Evolutionary conservation across 2,329 filamentous ascomycete genomes (phyloP).

Genomic region (Fusarium setosum): DNA sequence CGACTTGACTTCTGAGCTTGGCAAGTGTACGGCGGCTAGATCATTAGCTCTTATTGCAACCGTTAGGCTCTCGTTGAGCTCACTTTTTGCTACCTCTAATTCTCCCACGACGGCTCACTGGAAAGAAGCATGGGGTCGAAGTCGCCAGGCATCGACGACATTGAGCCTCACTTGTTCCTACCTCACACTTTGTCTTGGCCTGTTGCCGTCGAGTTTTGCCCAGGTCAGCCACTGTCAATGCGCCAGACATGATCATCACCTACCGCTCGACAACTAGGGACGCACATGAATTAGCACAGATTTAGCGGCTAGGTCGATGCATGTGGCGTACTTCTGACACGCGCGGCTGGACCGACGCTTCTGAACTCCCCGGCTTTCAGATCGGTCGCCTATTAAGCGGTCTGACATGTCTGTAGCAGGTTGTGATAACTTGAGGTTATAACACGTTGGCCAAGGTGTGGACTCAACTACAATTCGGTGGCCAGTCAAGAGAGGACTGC

Average conservation of each 20-base stretch:
- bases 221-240: no score
- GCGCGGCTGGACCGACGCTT: not conserved
- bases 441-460: no score
- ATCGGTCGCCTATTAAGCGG: not conserved
- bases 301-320: no score
- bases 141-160: not conserved
- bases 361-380: not conserved
- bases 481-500: no score
- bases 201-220: no score
- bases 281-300: no score
- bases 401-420: not conserved
- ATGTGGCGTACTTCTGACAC: not conserved
- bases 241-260: not conserved
- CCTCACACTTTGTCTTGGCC: not conserved
- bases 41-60: no score
- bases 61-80: no score
- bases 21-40: not conserved
- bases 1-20: no score
- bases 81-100: not conserved
- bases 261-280: not conserved
- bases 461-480: no score
- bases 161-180: not conserved
- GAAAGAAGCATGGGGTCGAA: not conserved
- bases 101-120: not conserved
- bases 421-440: no score